These are phyloP conservation scores for Pelargonium myrrhifolium DNA, from an alignment of 441 rosid species.

Conservation along the genomic window DNA sequence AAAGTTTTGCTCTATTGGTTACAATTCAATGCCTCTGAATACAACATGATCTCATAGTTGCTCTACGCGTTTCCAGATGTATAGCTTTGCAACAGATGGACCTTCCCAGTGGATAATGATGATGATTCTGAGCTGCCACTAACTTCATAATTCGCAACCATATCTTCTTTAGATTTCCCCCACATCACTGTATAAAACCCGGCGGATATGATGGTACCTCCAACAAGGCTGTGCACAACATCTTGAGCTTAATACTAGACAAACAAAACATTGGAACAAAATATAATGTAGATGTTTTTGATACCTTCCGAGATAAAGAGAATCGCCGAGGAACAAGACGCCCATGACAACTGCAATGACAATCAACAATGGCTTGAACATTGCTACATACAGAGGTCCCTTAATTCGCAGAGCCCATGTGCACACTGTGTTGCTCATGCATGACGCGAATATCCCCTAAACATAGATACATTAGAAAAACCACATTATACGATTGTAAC, in stretches of 20 bases:
- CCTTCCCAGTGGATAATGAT: conserved; percentile 20
- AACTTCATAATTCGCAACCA: conserved; percentile 28
- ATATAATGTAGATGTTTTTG: no score
- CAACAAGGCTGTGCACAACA: conserved; percentile 38
- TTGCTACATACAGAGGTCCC: conserved; percentile 30
- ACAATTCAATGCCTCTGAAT: no score
- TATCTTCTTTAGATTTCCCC: conserved; percentile 72
- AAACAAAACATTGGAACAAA: not conserved
- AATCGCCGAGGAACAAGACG: conserved; percentile 32
- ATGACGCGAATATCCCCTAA: conserved; percentile 26
- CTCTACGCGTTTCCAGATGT: conserved; percentile 21
- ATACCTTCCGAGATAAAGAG: conserved; percentile 58
- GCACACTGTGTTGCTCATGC: conserved; percentile 24
- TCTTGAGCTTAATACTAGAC: not conserved
- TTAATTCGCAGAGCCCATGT: conserved; percentile 27
- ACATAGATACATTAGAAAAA: not conserved
- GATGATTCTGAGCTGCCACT: not conserved
- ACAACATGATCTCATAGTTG: no score
- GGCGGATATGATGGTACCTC: conserved; percentile 57
- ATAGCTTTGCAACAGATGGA: conserved; percentile 49
- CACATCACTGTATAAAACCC: conserved; percentile 78
- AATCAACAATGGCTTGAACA: conserved; percentile 31
- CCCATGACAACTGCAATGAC: conserved; percentile 29
- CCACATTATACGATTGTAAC: not conserved
- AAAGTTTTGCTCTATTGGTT: no score